Conservation (phyloP, 495 filamentous ascomycete species). For the Penicilliopsis zonata region DNA sequence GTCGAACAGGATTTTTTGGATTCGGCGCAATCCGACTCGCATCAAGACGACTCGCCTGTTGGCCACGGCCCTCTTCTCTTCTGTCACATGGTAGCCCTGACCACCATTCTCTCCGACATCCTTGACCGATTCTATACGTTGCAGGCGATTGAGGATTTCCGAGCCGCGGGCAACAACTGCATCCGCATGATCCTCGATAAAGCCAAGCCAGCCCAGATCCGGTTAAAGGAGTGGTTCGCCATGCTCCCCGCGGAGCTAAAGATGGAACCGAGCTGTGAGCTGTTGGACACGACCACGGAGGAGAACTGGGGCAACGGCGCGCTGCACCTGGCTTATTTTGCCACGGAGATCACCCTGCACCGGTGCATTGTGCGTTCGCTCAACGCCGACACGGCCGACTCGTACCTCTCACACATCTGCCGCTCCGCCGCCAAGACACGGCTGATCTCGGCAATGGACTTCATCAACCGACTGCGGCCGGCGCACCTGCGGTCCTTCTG, state of each 20-base stretch:
- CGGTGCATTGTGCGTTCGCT: constrained; percentile 47
- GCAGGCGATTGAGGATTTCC: constrained; percentile 40
- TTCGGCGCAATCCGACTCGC: constrained; percentile 18
- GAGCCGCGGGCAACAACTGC: constrained; percentile 33
- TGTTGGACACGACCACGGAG: constrained; percentile 27
- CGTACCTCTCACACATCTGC: constrained; percentile 77
- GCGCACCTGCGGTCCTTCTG: constrained; percentile 43
- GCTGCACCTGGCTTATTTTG: constrained; percentile 49
- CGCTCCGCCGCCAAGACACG: constrained; percentile 64
- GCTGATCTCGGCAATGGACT: constrained; percentile 45
- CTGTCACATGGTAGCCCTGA: constrained; percentile 46
- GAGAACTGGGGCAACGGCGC: constrained; percentile 36
- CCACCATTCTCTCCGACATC: constrained; percentile 48
- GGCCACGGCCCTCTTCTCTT: constrained; percentile 40
- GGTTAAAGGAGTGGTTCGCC: constrained; percentile 47
- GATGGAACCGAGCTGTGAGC: constrained; percentile 37
- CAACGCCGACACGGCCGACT: constrained; percentile 27
- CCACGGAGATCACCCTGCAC: constrained; percentile 50
- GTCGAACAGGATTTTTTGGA: constrained; percentile 39
- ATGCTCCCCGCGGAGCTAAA: constrained; percentile 38
- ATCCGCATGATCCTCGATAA: constrained; percentile 44
- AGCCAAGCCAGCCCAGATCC: constrained; percentile 49
- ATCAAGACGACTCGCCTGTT: constrained; percentile 23
- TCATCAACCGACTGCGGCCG: constrained; percentile 43
- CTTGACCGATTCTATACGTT: constrained; percentile 50